Evolutionary conservation across 768 basidiomycete genomes (phyloP).

Genomic region (Rossbeevera mucosa): DNA sequence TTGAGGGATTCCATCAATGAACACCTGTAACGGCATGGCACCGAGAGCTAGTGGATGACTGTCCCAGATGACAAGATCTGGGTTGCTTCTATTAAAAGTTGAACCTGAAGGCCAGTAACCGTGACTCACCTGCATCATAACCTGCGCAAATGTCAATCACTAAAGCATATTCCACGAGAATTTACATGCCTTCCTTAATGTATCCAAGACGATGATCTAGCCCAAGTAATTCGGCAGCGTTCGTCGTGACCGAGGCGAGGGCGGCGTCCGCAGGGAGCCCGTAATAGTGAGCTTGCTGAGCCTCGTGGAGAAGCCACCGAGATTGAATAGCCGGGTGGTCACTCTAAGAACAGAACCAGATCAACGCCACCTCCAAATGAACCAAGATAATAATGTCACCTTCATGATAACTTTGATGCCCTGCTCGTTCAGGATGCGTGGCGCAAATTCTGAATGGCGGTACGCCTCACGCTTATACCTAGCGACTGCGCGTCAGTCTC

Average conservation of each 20-base stretch:
- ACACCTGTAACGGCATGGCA: constrained; percentile 77
- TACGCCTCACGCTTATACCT: constrained; percentile 57
- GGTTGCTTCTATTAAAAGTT: not conserved
- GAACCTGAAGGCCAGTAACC: not conserved
- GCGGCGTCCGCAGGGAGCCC: constrained; percentile 69
- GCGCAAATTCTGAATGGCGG: constrained; percentile 53
- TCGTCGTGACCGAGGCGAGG: constrained; percentile 68
- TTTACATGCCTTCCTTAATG: constrained; percentile 50
- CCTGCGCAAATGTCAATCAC: constrained; percentile 33
- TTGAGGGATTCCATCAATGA: constrained; percentile 80
- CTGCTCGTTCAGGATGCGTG: constrained; percentile 46
- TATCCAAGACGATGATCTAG: constrained; percentile 79
- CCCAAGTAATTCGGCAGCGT: constrained; percentile 68
- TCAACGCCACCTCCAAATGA: not conserved
- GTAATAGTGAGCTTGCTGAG: constrained; percentile 79
- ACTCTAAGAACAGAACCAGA: constrained; percentile 38
- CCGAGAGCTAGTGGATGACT: constrained; percentile 75
- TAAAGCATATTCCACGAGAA: not conserved
- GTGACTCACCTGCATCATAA: constrained; percentile 55
- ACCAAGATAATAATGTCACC: constrained; percentile 20
- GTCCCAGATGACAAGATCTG: constrained; percentile 61
- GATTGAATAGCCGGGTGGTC: constrained; percentile 65
- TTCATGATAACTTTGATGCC: constrained; percentile 52
- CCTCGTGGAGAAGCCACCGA: constrained; percentile 76
- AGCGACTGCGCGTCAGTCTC: not conserved